Evolutionary conservation across 2,329 filamentous ascomycete genomes (phyloP).

Genomic region (Colletotrichum australisinense): DNA sequence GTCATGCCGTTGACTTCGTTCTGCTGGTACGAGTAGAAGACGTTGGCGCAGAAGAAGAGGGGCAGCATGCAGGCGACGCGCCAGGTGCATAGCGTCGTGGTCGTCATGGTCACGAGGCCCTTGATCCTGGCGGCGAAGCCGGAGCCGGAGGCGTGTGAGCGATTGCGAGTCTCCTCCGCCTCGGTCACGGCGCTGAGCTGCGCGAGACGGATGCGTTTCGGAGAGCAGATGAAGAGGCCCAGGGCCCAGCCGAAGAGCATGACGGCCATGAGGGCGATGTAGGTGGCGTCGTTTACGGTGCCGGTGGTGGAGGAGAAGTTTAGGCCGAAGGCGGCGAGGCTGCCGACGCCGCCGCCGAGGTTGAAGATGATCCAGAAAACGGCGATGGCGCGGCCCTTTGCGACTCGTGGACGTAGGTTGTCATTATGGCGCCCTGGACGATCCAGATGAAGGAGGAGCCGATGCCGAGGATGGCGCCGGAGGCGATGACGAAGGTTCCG

Average conservation of each 20-base stretch:
- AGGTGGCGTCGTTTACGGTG: slow-evolving; percentile 61
- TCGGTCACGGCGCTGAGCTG: slow-evolving; percentile 50
- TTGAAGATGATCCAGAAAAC: slow-evolving; percentile 60
- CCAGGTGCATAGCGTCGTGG: too few species aligned
- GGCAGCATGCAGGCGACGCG: too few species aligned
- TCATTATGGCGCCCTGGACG: slow-evolving; percentile 61
- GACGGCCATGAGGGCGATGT: slow-evolving; percentile 60
- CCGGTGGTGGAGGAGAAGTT: slow-evolving; percentile 53
- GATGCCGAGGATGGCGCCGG: slow-evolving; percentile 57
- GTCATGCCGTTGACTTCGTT: too few species aligned
- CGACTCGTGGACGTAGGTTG: slow-evolving; percentile 54
- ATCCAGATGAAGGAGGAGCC: slow-evolving; percentile 59
- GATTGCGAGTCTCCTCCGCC: slow-evolving; percentile 36
- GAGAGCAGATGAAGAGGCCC: slow-evolving; percentile 60
- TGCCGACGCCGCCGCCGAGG: slow-evolving; percentile 55
- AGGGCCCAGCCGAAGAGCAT: slow-evolving; percentile 62
- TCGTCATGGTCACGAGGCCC: too few species aligned
- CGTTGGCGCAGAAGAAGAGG: too few species aligned
- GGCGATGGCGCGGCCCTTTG: slow-evolving; percentile 55
- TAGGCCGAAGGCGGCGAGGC: slow-evolving; percentile 55
- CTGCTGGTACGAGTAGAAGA: too few species aligned
- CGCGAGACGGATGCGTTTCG: slow-evolving; percentile 52
- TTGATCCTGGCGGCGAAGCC: too few species aligned
- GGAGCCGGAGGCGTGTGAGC: too few species aligned
- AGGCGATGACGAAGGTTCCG: slow-evolving; percentile 55